Conservation (phyloP, 371 early-diverging fungal species). For the Quaeritorhiza haematococci region DNA sequence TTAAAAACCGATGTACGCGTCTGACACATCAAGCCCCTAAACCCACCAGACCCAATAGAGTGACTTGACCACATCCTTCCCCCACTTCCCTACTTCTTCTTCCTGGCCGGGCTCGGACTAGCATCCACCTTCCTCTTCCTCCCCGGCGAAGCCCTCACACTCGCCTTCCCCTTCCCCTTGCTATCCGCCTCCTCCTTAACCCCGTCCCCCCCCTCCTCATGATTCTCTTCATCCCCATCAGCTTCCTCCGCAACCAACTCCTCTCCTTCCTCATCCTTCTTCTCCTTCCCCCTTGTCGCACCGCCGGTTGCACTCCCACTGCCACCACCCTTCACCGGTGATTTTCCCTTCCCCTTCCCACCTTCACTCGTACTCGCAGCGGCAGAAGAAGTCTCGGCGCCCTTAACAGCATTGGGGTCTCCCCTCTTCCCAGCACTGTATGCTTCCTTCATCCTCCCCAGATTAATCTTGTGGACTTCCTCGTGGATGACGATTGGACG, state of each 20-base stretch:
- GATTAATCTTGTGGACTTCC: slow-evolving; percentile 10
- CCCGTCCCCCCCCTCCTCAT: no score
- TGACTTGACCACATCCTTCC: no score
- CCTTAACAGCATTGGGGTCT: not conserved
- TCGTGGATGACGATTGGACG: slow-evolving; percentile 28
- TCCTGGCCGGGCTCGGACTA: not conserved
- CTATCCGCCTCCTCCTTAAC: no score
- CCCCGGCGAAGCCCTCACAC: not conserved
- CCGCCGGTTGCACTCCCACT: no score
- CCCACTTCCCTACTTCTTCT: not conserved
- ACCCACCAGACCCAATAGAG: no score
- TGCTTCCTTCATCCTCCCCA: slow-evolving; percentile 22
- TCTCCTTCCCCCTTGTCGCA: no score
- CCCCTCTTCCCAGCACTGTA: slow-evolving; percentile 9
- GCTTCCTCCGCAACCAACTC: not conserved
- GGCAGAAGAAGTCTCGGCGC: not conserved
- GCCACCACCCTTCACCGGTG: not conserved
- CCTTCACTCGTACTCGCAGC: not conserved
- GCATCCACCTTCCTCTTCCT: not conserved
- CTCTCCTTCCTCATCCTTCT: not conserved
- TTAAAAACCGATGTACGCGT: no score
- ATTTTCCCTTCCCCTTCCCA: not conserved
- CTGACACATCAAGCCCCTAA: no score
- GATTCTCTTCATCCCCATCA: not conserved
- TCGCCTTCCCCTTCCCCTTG: no score